Conservation (phyloP, 257 asterid species). For the Ilex asprella region DNA sequence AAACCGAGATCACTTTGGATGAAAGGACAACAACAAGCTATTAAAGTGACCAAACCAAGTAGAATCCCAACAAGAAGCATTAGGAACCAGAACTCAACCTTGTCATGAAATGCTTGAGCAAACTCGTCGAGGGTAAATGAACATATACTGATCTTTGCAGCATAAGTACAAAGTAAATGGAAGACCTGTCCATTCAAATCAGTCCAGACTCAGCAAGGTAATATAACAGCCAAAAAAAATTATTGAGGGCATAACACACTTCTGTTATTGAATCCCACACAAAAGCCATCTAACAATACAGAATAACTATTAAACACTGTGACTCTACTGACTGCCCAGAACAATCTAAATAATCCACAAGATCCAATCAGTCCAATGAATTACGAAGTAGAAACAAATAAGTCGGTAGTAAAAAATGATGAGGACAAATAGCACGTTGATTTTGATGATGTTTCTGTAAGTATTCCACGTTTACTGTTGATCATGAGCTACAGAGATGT, state of each 20-base stretch:
- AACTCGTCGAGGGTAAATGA: conserved; percentile 86
- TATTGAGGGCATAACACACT: background rate
- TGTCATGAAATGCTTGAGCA: conserved; percentile 73
- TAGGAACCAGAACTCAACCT: conserved; percentile 40
- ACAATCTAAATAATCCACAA: too few relatives aligned
- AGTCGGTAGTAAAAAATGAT: too few relatives aligned
- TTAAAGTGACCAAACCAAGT: conserved; percentile 11
- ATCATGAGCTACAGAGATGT: too few relatives aligned
- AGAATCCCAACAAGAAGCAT: conserved; percentile 5
- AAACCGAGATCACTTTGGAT: too few relatives aligned
- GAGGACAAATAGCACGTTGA: too few relatives aligned
- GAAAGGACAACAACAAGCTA: background rate
- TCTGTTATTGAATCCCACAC: background rate
- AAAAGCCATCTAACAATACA: too few relatives aligned
- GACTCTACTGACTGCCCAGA: too few relatives aligned
- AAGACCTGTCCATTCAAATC: conserved; percentile 48
- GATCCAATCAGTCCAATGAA: too few relatives aligned
- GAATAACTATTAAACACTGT: too few relatives aligned
- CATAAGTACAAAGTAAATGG: conserved; percentile 78
- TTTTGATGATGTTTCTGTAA: too few relatives aligned
- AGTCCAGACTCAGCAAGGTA: conserved; percentile 8
- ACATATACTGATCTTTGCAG: conserved; percentile 38
- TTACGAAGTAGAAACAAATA: too few relatives aligned
- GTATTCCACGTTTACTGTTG: too few relatives aligned
- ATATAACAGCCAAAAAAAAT: conserved; percentile 1